Evolutionary conservation across 345 rosid genomes (phyloP).

Genomic region (Trapa bicornis): DNA sequence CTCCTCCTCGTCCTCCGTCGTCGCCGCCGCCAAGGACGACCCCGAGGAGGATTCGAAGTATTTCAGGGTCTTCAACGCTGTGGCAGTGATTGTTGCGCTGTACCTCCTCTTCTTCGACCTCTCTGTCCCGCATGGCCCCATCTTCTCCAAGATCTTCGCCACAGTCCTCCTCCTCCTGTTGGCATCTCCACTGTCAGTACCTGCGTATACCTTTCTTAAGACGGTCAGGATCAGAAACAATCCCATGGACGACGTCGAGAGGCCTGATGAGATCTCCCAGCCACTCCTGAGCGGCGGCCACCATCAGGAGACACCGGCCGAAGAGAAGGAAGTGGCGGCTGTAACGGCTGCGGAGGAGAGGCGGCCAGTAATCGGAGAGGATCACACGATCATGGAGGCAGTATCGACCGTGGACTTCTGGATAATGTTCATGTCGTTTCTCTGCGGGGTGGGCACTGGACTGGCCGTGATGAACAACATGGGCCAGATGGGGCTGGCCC

Average conservation of each 20-base stretch:
- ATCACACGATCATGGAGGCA: constrained; percentile 69
- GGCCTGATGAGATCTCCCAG: constrained; percentile 20
- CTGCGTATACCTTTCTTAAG: constrained; percentile 30
- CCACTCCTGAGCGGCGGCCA: constrained; percentile 30
- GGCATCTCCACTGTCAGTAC: constrained; percentile 59
- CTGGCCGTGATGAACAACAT: constrained; percentile 81
- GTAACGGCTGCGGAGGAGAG: background rate
- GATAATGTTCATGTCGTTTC: constrained; percentile 67
- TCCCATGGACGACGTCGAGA: constrained; percentile 9
- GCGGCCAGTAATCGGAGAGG: constrained; percentile 69
- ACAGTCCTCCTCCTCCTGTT: constrained; percentile 36
- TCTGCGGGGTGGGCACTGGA: constrained; percentile 93
- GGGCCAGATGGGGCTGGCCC: constrained; percentile 90
- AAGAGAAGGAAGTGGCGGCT: background rate
- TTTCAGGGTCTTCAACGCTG: constrained; percentile 49
- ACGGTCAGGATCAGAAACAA: constrained; percentile 10
- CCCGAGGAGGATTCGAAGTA: constrained; percentile 55
- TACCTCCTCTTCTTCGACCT: constrained; percentile 57
- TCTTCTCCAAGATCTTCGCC: constrained; percentile 33
- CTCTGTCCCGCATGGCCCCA: constrained; percentile 26
- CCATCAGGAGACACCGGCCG: background rate
- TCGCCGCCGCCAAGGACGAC: constrained; percentile 25
- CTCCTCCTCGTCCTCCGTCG: background rate
- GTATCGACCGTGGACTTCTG: constrained; percentile 63
- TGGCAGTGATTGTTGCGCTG: constrained; percentile 66